These are phyloP conservation scores for Yarrowia sp. DNA, from an alignment of 805 yeast species.

Conservation along the genomic window DNA sequence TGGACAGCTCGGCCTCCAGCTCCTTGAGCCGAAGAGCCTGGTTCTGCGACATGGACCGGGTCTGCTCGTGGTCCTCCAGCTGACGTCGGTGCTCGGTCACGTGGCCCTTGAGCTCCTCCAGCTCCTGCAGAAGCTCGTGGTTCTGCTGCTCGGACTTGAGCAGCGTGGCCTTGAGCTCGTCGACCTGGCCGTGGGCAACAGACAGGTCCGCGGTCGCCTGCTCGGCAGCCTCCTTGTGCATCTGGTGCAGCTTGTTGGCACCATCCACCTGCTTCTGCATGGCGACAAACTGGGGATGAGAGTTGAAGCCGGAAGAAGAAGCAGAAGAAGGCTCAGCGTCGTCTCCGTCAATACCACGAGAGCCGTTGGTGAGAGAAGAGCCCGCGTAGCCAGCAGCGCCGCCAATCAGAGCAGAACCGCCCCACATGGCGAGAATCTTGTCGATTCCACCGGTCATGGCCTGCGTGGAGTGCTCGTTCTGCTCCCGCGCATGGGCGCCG, in stretches of 20 bases:
- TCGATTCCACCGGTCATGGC: conserved; percentile 44
- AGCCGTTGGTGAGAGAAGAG: conserved; percentile 25
- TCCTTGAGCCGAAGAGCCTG: conserved; percentile 41
- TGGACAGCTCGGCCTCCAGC: conserved; percentile 41
- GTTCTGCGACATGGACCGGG: conserved; percentile 39
- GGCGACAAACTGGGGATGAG: conserved; percentile 39
- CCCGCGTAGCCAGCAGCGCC: conserved; percentile 31
- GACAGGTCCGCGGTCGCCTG: conserved; percentile 45
- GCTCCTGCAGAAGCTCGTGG: conserved; percentile 41
- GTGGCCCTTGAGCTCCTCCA: conserved; percentile 44
- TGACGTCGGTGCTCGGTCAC: conserved; percentile 43
- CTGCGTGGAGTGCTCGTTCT: conserved; percentile 42
- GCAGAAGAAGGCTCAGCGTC: conserved; percentile 1
- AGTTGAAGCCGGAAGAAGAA: conserved; percentile 30
- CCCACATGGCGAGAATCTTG: conserved; percentile 45
- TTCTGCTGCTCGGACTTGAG: conserved; percentile 40
- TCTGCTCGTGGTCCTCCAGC: conserved; percentile 40
- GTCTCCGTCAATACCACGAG: conserved; percentile 35
- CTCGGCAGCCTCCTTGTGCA: conserved; percentile 47
- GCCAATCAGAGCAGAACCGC: conserved; percentile 41
- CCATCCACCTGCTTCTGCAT: conserved; percentile 40
- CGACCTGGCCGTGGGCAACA: conserved; percentile 25
- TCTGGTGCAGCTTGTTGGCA: conserved; percentile 43
- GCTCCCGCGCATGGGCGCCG: conserved; percentile 41
- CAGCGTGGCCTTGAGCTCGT: conserved; percentile 45